Evolutionary conservation across 139 green algal genomes (phyloP).

Genomic region (Astrephomene gubernaculifera): DNA sequence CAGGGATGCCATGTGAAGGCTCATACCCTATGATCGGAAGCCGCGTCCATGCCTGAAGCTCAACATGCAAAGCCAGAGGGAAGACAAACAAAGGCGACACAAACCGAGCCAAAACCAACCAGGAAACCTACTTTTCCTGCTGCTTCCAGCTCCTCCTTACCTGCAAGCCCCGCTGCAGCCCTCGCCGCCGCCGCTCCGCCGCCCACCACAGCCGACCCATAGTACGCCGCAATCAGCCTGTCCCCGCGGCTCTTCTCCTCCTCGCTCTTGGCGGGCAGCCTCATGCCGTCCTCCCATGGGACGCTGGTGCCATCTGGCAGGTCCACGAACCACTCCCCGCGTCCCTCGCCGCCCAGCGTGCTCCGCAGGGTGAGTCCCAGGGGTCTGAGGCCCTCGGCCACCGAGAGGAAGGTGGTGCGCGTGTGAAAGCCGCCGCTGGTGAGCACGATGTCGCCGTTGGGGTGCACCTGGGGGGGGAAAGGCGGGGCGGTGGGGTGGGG

Average conservation of each 20-base stretch:
- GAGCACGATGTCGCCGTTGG: slow-evolving; percentile 31
- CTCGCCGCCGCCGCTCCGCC: not conserved
- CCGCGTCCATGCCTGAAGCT: too few species aligned
- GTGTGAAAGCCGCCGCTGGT: slow-evolving; percentile 28
- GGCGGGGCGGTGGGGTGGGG: too few species aligned
- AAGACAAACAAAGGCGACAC: too few species aligned
- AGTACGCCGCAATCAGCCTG: not conserved
- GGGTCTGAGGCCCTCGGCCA: slow-evolving; percentile 6
- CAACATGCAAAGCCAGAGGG: too few species aligned
- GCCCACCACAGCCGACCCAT: not conserved
- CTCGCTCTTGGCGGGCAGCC: not conserved
- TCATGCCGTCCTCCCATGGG: not conserved
- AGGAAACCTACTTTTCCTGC: too few species aligned
- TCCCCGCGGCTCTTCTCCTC: not conserved
- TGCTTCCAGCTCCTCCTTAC: not conserved
- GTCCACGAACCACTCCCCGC: slow-evolving; percentile 6
- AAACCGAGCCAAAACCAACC: too few species aligned
- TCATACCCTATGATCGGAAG: too few species aligned
- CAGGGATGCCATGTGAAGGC: too few species aligned
- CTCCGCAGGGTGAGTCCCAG: not conserved
- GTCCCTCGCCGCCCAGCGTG: slow-evolving; percentile 6
- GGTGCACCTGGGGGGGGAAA: not conserved
- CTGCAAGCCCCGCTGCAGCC: not conserved
- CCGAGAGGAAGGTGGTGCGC: slow-evolving; percentile 21
- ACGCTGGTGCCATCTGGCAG: not conserved